Evolutionary conservation across 2,329 filamentous ascomycete species (phyloP), one percentile per base, ranked within the genome.

Genomic region (Penicillium sp.): DNA sequence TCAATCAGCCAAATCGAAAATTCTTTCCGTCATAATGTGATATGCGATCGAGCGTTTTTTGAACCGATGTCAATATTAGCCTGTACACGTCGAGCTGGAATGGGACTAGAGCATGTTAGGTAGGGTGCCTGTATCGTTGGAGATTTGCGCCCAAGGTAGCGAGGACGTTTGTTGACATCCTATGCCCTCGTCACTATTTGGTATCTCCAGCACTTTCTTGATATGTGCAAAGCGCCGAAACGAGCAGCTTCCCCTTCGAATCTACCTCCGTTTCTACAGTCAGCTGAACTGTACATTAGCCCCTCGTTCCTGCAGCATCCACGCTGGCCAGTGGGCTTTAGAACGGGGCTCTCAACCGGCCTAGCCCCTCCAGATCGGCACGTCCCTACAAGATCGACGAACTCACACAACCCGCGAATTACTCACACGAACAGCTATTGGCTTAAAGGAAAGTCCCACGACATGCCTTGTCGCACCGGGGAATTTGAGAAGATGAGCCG

Each of bases 301-400:
- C 59, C 60, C 56, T 61, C 56, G 71, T 73, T 72, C 70, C 70
- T 73, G 71, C 71, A 72, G 67, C 61, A 58, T 46, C 50, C 41
- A 35, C 35, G 36, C 59, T 43, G 53, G 39, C 66, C 63, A 67
- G 55, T 64, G 47, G 47, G 51, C 36, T 49, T 53, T 54, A 57
- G 50, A 53, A 51, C 46, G 44, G 44, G 49, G 33, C 55, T 18
- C 35, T 37, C 46, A 57, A 33, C 33, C 44, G 27, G 46, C 36
- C 51, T 39, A 35, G 55, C 56, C 54, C 58, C 58, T 64, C 58
- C 56, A 61, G 64, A 66, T 63, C 62, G 66, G 64, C 65, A 60
- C 37, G 33, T 19, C n/a, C 27, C 39, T 13, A 43, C 10, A 47
- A 16, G 62, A 66, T 65, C 64, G 50, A 60, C 59, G 36, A 63